A percentile compares a stretch with the other conserved stretches of the same genome.
Conservation (phyloP, 495 filamentous ascomycete genomes). For the Penicillium bialowiezense region DNA sequence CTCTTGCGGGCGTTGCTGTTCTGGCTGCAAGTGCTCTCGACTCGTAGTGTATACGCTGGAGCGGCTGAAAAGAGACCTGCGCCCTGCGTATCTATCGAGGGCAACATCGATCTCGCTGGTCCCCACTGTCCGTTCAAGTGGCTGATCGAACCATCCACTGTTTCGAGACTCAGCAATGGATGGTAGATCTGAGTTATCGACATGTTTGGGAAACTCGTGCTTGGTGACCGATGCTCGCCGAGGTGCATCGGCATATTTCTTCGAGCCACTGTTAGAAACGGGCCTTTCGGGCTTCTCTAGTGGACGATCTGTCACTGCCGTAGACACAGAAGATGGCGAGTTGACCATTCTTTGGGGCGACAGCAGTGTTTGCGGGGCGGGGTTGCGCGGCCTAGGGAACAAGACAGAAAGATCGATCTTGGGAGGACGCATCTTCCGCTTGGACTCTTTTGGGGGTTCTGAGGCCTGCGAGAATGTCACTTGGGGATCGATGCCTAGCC, state of each 20-base stretch:
- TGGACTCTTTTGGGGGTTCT: constrained; percentile 33
- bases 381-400: constrained; percentile 43
- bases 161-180: constrained; percentile 22
- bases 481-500: constrained; percentile 21
- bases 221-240: constrained; percentile 11
- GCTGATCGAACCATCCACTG: constrained; percentile 26
- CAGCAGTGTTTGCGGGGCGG: constrained; percentile 28
- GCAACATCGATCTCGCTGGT: constrained; percentile 42
- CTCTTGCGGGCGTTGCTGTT: constrained; percentile 21
- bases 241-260: constrained; percentile 29
- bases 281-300: constrained; percentile 10
- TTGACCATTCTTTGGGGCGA: constrained; percentile 45
- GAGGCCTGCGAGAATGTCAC: constrained; percentile 23
- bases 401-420: constrained; percentile 45
- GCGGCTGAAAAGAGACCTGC: constrained; percentile 24
- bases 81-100: constrained; percentile 31
- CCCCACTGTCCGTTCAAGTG: constrained; percentile 32
- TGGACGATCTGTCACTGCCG: constrained; percentile 29
- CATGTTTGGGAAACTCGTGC: constrained; percentile 8
- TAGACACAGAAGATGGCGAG: constrained; percentile 44
- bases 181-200: constrained; percentile 18
- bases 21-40: constrained; percentile 23
- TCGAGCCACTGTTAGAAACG: constrained; percentile 11
- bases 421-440: constrained; percentile 40
- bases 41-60: constrained; percentile 23